phyloP scores from a whole-genome alignment of 805 yeast genomes.

The Myxozyma udenii region DNA sequence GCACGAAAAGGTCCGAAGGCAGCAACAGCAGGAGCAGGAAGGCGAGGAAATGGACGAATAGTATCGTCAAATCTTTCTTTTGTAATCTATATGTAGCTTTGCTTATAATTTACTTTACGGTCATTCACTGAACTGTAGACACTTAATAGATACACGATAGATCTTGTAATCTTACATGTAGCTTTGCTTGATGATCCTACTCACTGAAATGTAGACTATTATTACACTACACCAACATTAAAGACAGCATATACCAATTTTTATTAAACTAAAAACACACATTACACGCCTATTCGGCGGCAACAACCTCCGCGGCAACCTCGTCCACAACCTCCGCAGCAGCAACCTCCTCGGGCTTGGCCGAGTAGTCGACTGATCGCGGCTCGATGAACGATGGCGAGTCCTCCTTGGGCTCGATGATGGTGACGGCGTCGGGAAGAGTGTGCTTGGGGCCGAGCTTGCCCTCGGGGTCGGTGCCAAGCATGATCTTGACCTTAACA shows the following conservation, averaged over 20 bases:
- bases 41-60: conserved; percentile 10
- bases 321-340: conserved; percentile 3
- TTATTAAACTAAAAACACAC: neutral
- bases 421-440: conserved; percentile 86
- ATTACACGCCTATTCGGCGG: neutral
- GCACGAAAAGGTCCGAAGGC: conserved; percentile 49
- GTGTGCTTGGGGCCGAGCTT: conserved; percentile 75
- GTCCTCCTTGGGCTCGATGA: conserved; percentile 90
- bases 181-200: no score
- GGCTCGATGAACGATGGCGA: conserved; percentile 76
- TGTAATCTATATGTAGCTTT: neutral
- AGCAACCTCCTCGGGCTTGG: conserved; percentile 19
- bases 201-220: no score
- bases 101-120: conserved; percentile 1
- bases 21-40: conserved; percentile 25
- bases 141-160: no score
- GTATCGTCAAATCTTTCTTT: no score
- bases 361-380: conserved; percentile 38
- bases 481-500: conserved; percentile 99
- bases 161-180: no score
- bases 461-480: conserved; percentile 84
- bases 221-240: no score
- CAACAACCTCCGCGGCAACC: neutral
- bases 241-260: no score
- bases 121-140: no score